Conservation (phyloP, 176 grass and related monocot genomes). For the Oryza nivara region DNA sequence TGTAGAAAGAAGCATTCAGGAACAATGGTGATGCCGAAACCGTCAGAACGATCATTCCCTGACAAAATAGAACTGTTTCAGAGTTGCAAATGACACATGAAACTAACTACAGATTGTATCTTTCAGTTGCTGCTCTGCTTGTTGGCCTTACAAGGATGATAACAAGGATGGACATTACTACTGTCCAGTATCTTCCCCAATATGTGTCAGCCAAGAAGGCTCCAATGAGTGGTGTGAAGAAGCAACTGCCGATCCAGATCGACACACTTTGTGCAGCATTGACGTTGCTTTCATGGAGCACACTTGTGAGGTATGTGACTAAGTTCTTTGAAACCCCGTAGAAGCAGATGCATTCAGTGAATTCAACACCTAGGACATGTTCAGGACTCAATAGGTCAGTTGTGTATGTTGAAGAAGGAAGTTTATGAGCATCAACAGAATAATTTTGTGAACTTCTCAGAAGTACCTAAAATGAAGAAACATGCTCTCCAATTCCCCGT, state of each 20-base stretch:
- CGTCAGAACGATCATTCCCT: conserved; percentile 46
- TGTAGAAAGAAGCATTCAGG: not conserved
- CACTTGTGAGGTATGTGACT: conserved; percentile 18
- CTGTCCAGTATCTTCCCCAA: conserved; percentile 33
- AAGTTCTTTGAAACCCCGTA: conserved; percentile 36
- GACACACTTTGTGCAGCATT: conserved; percentile 25
- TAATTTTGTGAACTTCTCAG: not conserved
- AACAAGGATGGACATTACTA: not conserved
- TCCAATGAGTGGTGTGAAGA: conserved; percentile 34
- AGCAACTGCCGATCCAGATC: conserved; percentile 26
- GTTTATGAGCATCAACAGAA: not conserved
- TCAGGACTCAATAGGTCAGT: not conserved
- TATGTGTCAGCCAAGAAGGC: conserved; percentile 38
- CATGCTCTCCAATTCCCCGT: conserved; percentile 43
- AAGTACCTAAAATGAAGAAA: conserved; percentile 41
- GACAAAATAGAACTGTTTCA: not conserved
- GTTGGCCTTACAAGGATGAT: not conserved
- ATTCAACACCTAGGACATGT: not conserved
- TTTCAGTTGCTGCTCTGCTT: not conserved
- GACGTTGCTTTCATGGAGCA: conserved; percentile 37
- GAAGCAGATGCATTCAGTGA: conserved; percentile 25
- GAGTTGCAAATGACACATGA: not conserved
- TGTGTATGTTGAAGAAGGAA: not conserved
- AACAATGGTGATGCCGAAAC: conserved; percentile 34
- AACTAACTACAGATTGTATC: not conserved